phyloP scores from a whole-genome alignment of 2,329 filamentous ascomycete genomes.

The Clarireedia monteithiana region DNA sequence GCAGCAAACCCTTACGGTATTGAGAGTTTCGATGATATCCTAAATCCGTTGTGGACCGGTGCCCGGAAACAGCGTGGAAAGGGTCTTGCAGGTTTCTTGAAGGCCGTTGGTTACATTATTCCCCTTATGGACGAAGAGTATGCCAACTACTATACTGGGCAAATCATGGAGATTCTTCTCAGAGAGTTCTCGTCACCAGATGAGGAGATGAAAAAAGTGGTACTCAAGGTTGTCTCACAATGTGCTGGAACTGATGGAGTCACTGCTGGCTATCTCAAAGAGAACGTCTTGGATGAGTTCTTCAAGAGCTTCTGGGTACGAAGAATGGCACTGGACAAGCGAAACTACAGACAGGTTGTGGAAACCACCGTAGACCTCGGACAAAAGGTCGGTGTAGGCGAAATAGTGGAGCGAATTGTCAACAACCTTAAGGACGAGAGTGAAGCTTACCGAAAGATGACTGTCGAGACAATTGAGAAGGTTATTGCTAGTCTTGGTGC shows the following conservation, averaged over 20 bases:
- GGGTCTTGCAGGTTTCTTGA: conserved; percentile 88
- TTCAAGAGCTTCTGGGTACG: conserved; percentile 99
- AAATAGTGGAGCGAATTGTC: conserved; percentile 90
- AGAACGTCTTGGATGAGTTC: conserved; percentile 90
- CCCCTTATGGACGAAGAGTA: conserved; percentile 99
- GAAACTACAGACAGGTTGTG: conserved; percentile 95
- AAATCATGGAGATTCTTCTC: conserved; percentile 97
- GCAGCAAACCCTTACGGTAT: conserved; percentile 98
- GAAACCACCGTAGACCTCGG: conserved; percentile 96
- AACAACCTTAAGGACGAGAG: conserved; percentile 97
- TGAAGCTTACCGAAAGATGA: conserved; percentile 98
- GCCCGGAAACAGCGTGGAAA: conserved; percentile 95
- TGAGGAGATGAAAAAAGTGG: conserved; percentile 99
- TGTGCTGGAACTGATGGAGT: conserved; percentile 93
- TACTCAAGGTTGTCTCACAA: conserved; percentile 93
- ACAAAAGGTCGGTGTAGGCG: conserved; percentile 93
- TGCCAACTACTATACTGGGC: conserved; percentile 95
- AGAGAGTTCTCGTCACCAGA: conserved; percentile 95
- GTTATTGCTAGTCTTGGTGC: conserved; percentile 87
- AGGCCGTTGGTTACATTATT: conserved; percentile 96
- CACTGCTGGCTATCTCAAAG: conserved; percentile 88
- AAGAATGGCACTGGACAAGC: conserved; percentile 92
- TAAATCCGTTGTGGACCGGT: conserved; percentile 95
- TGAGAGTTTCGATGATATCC: conserved; percentile 94
- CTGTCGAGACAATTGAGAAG: conserved; percentile 95